Conservation (phyloP, 2,329 filamentous ascomycete species). For the Hymenoscyphus fructigenus region DNA sequence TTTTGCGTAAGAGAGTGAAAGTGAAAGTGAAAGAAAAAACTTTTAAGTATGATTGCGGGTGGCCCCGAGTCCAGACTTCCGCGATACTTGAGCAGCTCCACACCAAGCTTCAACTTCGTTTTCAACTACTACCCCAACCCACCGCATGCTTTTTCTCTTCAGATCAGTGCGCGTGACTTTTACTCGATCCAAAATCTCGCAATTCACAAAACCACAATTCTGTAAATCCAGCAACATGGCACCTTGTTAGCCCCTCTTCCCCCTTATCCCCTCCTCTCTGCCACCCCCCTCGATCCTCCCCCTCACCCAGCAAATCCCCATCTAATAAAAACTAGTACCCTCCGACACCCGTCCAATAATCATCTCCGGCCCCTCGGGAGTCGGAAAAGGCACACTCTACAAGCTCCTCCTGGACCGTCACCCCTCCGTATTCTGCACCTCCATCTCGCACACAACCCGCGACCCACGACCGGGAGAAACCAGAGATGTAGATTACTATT, state of each 20-base stretch:
- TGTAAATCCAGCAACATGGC: slow-evolving; percentile 32
- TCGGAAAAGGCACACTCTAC: slow-evolving; percentile 80
- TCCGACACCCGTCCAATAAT: slow-evolving; percentile 59
- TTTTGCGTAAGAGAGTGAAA: too few relatives aligned
- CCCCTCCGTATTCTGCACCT: slow-evolving; percentile 56
- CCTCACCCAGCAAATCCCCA: slow-evolving; percentile 9
- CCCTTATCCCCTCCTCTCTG: slow-evolving; percentile 13
- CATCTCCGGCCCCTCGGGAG: slow-evolving; percentile 76
- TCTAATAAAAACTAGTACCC: slow-evolving; percentile 16
- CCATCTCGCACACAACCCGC: slow-evolving; percentile 77
- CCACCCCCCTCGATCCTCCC: slow-evolving; percentile 2
- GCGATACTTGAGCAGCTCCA: neutral
- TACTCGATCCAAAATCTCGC: slow-evolving; percentile 17
- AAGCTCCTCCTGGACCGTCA: slow-evolving; percentile 64
- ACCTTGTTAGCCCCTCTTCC: slow-evolving; percentile 29
- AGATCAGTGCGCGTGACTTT: slow-evolving; percentile 23
- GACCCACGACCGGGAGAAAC: slow-evolving; percentile 71
- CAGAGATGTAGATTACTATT: slow-evolving; percentile 80
- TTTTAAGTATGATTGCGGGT: neutral
- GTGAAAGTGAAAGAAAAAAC: neutral
- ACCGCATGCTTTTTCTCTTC: slow-evolving; percentile 25
- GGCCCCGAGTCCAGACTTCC: neutral
- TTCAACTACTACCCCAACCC: neutral
- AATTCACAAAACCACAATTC: slow-evolving; percentile 19
- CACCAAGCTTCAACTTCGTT: neutral